A percentile compares a stretch with the other conserved stretches of the same genome.
phyloP scores from a whole-genome alignment of 139 green algal genomes.

The Choricystis sp. region DNA sequence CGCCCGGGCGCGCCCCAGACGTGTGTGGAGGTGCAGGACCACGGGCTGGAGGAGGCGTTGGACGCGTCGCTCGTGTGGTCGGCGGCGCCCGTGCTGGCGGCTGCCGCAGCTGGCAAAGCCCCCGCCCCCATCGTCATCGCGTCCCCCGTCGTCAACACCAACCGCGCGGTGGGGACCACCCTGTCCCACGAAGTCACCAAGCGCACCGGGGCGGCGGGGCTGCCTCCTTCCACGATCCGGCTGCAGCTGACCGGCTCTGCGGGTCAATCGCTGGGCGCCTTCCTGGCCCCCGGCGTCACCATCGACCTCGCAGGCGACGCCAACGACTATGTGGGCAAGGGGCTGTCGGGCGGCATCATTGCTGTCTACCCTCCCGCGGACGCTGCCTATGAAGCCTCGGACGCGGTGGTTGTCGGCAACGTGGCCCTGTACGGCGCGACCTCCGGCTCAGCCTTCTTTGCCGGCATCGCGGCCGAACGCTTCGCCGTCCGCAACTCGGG shows the following conservation, averaged over 20 bases:
- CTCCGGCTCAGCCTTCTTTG: slow-evolving; percentile 75
- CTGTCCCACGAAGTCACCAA: slow-evolving; percentile 79
- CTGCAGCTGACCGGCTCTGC: slow-evolving; percentile 76
- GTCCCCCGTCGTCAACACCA: slow-evolving; percentile 58
- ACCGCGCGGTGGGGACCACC: slow-evolving; percentile 77
- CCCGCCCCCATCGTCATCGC: slow-evolving; percentile 47
- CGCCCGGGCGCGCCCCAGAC: slow-evolving; percentile 62
- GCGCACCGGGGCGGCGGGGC: slow-evolving; percentile 50
- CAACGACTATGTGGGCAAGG: slow-evolving; percentile 95
- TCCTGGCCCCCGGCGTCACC: slow-evolving; percentile 58
- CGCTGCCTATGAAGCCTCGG: slow-evolving; percentile 48
- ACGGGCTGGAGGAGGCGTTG: slow-evolving; percentile 64
- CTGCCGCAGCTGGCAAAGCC: background rate
- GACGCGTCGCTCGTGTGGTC: slow-evolving; percentile 71
- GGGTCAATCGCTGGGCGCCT: slow-evolving; percentile 76
- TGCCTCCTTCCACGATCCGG: slow-evolving; percentile 74
- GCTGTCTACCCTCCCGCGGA: slow-evolving; percentile 53
- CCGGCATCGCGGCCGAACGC: slow-evolving; percentile 73
- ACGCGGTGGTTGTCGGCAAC: slow-evolving; percentile 92
- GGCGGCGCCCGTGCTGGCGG: slow-evolving; percentile 3
- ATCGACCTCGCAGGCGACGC: slow-evolving; percentile 81
- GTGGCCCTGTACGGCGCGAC: slow-evolving; percentile 86
- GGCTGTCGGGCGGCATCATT: slow-evolving; percentile 58
- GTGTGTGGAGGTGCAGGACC: slow-evolving; percentile 54
- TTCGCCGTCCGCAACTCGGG: slow-evolving; percentile 80